Evolutionary conservation across 176 grass and related monocot species (phyloP).

Genomic region (Thalia dealbata): DNA sequence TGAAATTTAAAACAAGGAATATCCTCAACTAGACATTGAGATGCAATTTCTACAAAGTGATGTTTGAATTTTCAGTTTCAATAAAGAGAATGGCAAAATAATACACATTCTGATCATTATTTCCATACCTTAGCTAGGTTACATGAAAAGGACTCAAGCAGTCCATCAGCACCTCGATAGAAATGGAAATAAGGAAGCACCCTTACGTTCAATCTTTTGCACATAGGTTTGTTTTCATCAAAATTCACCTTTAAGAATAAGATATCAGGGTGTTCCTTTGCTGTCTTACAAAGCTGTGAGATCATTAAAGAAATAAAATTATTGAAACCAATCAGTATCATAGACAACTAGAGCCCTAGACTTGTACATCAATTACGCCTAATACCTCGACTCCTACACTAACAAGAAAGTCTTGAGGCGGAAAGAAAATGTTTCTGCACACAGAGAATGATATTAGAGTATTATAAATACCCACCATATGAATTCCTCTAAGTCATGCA

Average conservation of each 20-base stretch:
- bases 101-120: background rate
- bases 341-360: background rate
- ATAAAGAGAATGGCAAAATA: background rate
- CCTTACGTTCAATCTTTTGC: slow-evolving; percentile 93
- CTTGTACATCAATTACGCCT: background rate
- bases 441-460: no score
- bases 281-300: slow-evolving; percentile 71
- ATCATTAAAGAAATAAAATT: background rate
- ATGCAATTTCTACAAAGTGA: no score
- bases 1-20: no score
- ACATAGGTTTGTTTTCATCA: slow-evolving; percentile 99
- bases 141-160: slow-evolving; percentile 83
- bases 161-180: slow-evolving; percentile 89
- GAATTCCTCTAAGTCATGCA: no score
- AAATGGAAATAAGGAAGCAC: slow-evolving; percentile 97
- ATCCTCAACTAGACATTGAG: no score
- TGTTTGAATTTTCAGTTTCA: no score
- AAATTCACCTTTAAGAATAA: slow-evolving; percentile 92
- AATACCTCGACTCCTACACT: background rate
- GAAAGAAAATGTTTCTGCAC: no score
- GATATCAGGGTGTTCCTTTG: slow-evolving; percentile 57
- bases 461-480: no score
- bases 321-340: background rate
- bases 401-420: no score
- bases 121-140: slow-evolving; percentile 73